Evolutionary conservation across 257 asterid genomes (phyloP).

Genomic region (Primulina huaijiensis): DNA sequence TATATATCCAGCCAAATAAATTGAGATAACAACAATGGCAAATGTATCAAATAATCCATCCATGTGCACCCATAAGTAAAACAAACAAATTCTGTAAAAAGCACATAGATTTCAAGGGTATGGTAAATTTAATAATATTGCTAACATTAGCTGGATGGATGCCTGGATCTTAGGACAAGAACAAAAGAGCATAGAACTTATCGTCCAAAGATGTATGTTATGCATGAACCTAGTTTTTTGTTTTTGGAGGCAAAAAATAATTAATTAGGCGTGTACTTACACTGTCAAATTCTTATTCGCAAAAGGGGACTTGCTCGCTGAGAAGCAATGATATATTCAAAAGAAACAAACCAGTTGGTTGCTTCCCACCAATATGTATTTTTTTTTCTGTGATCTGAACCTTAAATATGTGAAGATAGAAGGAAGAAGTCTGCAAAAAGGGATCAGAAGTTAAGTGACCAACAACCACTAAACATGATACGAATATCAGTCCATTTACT

Average conservation of each 20-base stretch:
- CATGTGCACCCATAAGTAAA: neutral
- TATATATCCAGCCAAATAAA: neutral
- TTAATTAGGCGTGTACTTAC: constrained; percentile 46
- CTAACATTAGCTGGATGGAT: neutral
- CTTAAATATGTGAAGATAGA: constrained; percentile 81
- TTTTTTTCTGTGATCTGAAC: constrained; percentile 74
- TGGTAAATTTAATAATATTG: neutral
- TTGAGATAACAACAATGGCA: neutral
- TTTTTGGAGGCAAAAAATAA: constrained; percentile 16
- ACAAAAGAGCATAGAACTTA: neutral
- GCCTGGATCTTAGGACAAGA: neutral
- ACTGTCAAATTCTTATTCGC: constrained; percentile 59
- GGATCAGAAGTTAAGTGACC: constrained; percentile 18
- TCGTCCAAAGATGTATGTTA: constrained; percentile 13
- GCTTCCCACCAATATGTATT: constrained; percentile 90
- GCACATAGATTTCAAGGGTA: constrained; percentile 1
- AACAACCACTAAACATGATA: constrained; percentile 18
- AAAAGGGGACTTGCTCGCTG: constrained; percentile 86
- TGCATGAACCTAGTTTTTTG: constrained; percentile 13
- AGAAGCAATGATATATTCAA: constrained; percentile 67
- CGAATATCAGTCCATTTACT: constrained; percentile 13
- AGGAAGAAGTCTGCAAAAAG: constrained; percentile 82
- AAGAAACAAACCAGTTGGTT: constrained; percentile 77
- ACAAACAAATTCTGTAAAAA: neutral
- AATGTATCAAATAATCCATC: neutral